phyloP scores from a whole-genome alignment of 768 basidiomycete genomes.

The Phlebiopsis gigantea region DNA sequence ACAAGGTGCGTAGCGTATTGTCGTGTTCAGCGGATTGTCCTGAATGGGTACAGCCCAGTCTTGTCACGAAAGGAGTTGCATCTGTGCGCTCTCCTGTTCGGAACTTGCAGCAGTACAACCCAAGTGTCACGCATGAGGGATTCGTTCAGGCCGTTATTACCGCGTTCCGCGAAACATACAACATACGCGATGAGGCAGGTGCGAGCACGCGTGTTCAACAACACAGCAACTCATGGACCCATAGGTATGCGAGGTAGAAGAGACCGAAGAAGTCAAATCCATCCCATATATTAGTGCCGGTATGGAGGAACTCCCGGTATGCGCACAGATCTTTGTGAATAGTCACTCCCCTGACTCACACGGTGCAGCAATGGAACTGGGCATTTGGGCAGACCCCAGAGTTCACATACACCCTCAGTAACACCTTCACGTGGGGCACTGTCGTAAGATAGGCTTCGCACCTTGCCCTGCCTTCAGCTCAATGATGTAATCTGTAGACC shows the following conservation, averaged over 20 bases:
- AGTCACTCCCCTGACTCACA: background rate
- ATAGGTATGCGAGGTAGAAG: slow-evolving; percentile 32
- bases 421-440: slow-evolving; percentile 33
- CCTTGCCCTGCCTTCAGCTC: too few relatives aligned
- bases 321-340: slow-evolving; percentile 14
- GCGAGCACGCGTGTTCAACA: background rate
- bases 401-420: slow-evolving; percentile 61
- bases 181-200: slow-evolving; percentile 30
- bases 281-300: slow-evolving; percentile 63
- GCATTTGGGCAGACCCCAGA: slow-evolving; percentile 90
- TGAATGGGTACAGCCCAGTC: slow-evolving; percentile 48
- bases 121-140: slow-evolving; percentile 52
- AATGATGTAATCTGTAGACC: too few relatives aligned
- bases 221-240: background rate
- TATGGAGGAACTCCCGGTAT: slow-evolving; percentile 68
- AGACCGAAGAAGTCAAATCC: slow-evolving; percentile 37
- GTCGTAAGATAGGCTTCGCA: slow-evolving; percentile 40
- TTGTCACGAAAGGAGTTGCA: slow-evolving; percentile 80
- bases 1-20: slow-evolving; percentile 45
- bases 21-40: background rate
- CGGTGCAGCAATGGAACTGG: slow-evolving; percentile 84
- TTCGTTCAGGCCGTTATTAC: slow-evolving; percentile 67
- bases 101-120: slow-evolving; percentile 60
- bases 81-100: slow-evolving; percentile 92
- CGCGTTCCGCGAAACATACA: slow-evolving; percentile 63